These are phyloP conservation scores for Ramaria rubella DNA, from an alignment of 768 basidiomycete species.

Conservation along the genomic window DNA sequence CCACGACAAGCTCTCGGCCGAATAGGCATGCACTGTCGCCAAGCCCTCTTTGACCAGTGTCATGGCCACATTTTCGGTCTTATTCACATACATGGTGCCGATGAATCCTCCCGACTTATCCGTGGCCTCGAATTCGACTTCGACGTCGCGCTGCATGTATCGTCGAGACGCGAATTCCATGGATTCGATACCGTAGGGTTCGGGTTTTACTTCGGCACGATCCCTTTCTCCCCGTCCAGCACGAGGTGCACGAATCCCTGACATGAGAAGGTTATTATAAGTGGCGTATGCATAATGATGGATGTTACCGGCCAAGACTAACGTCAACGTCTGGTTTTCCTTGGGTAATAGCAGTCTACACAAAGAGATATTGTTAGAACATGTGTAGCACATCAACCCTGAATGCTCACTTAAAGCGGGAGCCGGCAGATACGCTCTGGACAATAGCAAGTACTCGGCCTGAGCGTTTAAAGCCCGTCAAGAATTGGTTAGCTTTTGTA, in stretches of 20 bases:
- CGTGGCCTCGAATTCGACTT: slow-evolving; percentile 82
- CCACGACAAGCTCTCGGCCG: slow-evolving; percentile 79
- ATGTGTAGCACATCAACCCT: background rate
- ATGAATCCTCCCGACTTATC: slow-evolving; percentile 98
- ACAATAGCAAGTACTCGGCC: slow-evolving; percentile 81
- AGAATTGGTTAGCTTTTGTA: slow-evolving; percentile 75
- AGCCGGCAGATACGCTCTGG: slow-evolving; percentile 90
- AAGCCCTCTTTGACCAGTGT: slow-evolving; percentile 81
- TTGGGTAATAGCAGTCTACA: slow-evolving; percentile 74
- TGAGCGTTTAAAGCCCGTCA: slow-evolving; percentile 85
- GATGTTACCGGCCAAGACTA: slow-evolving; percentile 77
- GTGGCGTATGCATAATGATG: background rate
- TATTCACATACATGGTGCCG: slow-evolving; percentile 78
- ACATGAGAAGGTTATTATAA: slow-evolving; percentile 1
- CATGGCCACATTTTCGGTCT: slow-evolving; percentile 80
- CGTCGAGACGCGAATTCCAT: slow-evolving; percentile 68
- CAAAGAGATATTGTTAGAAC: background rate
- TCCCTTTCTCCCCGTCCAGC: slow-evolving; percentile 61
- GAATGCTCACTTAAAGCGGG: slow-evolving; percentile 77
- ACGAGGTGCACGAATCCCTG: slow-evolving; percentile 87
- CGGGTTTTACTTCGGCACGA: slow-evolving; percentile 61
- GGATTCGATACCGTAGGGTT: slow-evolving; percentile 83
- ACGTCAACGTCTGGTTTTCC: slow-evolving; percentile 88
- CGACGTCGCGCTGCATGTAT: slow-evolving; percentile 93
- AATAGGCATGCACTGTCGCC: slow-evolving; percentile 82